These are phyloP conservation scores for Crithidia sp. DNA, from an alignment of 208 protist genomes.

Conservation along the genomic window DNA sequence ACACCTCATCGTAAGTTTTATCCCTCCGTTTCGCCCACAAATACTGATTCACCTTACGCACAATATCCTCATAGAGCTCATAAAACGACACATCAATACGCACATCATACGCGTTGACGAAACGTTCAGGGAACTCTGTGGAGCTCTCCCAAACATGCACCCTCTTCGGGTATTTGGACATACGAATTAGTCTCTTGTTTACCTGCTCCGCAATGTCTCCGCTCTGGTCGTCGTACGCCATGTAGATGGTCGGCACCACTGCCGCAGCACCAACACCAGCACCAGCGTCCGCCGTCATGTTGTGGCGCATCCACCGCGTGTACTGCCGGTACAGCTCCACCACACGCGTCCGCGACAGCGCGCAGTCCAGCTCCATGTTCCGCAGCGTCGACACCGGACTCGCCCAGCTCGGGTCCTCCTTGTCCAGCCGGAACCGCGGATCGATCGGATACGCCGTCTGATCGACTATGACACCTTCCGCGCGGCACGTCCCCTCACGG, in stretches of 20 bases:
- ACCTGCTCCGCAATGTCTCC: neutral
- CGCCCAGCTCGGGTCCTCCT: neutral
- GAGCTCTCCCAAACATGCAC: neutral
- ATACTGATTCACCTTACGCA: neutral
- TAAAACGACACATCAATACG: neutral
- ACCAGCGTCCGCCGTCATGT: neutral
- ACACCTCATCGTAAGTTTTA: neutral
- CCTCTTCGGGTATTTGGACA: neutral
- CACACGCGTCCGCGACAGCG: neutral
- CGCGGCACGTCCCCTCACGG: slow-evolving; percentile 1
- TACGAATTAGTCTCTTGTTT: neutral
- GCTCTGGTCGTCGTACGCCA: neutral
- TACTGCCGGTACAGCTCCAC: slow-evolving; percentile 10
- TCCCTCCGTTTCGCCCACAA: neutral
- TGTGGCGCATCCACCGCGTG: neutral
- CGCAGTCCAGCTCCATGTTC: neutral
- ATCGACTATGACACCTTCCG: neutral
- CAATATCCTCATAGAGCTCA: neutral
- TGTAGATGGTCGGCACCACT: slow-evolving; percentile 7
- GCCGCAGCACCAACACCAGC: neutral
- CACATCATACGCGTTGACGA: neutral
- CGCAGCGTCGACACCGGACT: neutral
- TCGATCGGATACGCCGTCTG: neutral
- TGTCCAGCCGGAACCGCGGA: neutral
- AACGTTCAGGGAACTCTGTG: neutral